Conservation (phyloP, 1,284 basidiomycete genomes). For the Trichosporon sp. region DNA sequence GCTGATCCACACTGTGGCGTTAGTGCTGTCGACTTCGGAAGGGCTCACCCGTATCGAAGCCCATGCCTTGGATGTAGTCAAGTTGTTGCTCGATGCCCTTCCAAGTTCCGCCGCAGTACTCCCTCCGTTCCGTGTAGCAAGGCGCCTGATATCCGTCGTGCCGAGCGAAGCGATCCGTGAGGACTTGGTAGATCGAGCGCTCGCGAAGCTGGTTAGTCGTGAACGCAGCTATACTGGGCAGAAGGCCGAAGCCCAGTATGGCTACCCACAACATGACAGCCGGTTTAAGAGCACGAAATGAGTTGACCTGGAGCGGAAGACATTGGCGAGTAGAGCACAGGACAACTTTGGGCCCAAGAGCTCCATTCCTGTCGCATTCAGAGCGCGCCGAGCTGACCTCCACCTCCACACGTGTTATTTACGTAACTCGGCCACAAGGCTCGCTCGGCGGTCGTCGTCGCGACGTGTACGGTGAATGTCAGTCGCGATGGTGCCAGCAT, state of each 20-base stretch:
- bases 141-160: slow-evolving; percentile 36
- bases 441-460: not conserved
- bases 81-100: slow-evolving; percentile 46
- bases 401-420: slow-evolving; percentile 16
- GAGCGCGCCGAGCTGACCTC: slow-evolving; percentile 1
- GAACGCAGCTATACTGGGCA: slow-evolving; percentile 34
- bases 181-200: slow-evolving; percentile 54
- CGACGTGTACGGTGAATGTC: slow-evolving; percentile 16
- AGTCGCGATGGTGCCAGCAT: not conserved
- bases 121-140: slow-evolving; percentile 40
- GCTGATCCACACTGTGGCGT: slow-evolving; percentile 51
- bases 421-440: not conserved
- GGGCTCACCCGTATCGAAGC: slow-evolving; percentile 52
- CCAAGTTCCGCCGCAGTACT: slow-evolving; percentile 55
- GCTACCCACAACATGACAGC: slow-evolving; percentile 22
- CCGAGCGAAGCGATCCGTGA: slow-evolving; percentile 55
- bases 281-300: not conserved
- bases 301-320: not conserved
- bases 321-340: not conserved
- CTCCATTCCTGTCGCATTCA: not conserved
- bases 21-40: not conserved
- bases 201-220: slow-evolving; percentile 45
- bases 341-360: slow-evolving; percentile 1
- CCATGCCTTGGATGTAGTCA: slow-evolving; percentile 56
- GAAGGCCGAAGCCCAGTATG: not conserved